Evolutionary conservation across 345 rosid species (phyloP).

Genomic region (Dimocarpus longan): DNA sequence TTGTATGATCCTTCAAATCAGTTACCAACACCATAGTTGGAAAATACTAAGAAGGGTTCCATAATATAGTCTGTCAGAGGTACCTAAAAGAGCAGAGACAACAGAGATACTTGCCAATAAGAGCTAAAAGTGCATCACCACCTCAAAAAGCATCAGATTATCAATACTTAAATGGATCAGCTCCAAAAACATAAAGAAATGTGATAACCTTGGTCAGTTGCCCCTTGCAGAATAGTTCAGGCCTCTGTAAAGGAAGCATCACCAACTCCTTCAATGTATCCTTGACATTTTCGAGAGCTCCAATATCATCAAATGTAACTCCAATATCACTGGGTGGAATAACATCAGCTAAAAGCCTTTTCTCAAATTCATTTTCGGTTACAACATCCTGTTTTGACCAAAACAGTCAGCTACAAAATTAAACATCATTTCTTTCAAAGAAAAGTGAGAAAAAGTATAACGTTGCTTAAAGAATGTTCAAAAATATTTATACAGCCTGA

Average conservation of each 20-base stretch:
- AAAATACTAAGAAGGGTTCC: background rate
- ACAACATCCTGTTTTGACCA: constrained; percentile 66
- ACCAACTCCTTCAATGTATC: constrained; percentile 89
- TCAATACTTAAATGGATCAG: constrained; percentile 3
- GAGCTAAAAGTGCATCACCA: constrained; percentile 1
- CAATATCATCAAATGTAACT: constrained; percentile 88
- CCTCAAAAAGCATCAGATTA: background rate
- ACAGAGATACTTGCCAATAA: background rate
- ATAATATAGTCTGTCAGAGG: background rate
- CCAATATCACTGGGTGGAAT: constrained; percentile 87
- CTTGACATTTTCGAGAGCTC: constrained; percentile 91
- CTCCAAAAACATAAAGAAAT: background rate
- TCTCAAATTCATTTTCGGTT: constrained; percentile 86
- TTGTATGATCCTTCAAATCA: background rate
- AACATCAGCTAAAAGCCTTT: constrained; percentile 74
- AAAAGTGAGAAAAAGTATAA: background rate
- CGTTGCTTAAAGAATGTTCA: background rate
- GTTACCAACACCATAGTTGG: background rate
- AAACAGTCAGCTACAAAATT: constrained; percentile 21
- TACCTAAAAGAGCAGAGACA: background rate
- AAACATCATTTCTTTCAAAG: background rate
- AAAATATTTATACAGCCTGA: background rate
- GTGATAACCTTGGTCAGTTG: constrained; percentile 70
- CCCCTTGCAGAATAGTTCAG: constrained; percentile 90
- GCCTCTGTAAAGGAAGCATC: constrained; percentile 89